Conservation (phyloP, 768 basidiomycete genomes). For the Lepiota venenata region DNA sequence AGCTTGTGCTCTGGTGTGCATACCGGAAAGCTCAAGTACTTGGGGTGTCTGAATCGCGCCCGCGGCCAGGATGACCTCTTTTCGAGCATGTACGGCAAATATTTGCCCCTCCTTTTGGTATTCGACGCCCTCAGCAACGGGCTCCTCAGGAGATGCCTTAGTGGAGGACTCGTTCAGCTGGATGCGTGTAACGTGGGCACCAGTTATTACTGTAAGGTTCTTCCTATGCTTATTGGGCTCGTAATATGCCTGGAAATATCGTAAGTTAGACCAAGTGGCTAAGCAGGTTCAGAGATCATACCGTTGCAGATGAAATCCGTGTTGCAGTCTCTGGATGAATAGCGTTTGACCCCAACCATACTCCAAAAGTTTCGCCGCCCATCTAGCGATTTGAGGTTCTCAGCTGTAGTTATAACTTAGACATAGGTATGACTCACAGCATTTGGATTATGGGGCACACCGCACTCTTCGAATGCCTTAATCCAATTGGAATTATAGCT, state of each 20-base stretch:
- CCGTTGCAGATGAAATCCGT: conserved; percentile 18
- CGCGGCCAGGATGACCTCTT: conserved; percentile 51
- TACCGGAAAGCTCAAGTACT: conserved; percentile 26
- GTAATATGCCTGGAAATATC: conserved; percentile 9
- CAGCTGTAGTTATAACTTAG: neutral
- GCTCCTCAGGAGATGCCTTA: conserved; percentile 28
- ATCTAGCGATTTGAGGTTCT: conserved; percentile 9
- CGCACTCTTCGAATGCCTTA: conserved; percentile 13
- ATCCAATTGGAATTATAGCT: conserved; percentile 6
- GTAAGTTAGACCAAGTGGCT: too few species aligned
- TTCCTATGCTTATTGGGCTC: conserved; percentile 13
- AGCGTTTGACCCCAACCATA: conserved; percentile 11
- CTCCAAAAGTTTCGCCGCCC: conserved; percentile 16
- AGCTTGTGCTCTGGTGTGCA: neutral
- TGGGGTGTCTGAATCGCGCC: conserved; percentile 33
- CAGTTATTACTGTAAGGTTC: conserved; percentile 23
- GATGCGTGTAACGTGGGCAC: conserved; percentile 23
- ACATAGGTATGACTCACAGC: conserved; percentile 5
- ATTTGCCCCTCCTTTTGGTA: conserved; percentile 20
- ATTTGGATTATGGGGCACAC: conserved; percentile 16
- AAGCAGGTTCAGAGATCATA: neutral
- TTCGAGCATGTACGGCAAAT: conserved; percentile 37
- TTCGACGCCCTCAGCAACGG: conserved; percentile 34
- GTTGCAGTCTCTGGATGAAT: conserved; percentile 14
- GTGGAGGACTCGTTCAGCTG: conserved; percentile 36